Base-by-base conservation (phyloP, 2,329 filamentous ascomycete species). In the Fusarium falciforme region DNA sequence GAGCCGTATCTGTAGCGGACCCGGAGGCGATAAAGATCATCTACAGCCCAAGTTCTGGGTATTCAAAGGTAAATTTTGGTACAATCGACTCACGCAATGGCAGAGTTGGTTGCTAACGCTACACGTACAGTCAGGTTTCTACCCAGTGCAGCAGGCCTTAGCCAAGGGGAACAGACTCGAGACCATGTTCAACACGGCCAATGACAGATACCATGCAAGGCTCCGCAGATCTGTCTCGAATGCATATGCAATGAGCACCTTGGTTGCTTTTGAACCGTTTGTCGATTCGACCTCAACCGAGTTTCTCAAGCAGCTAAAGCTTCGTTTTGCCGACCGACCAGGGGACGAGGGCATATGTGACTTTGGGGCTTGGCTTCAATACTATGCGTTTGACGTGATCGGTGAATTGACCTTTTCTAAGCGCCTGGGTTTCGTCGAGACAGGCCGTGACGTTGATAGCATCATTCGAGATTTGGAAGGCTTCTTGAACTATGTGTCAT, bases 301-400 rank as follows among this genome's bases (percentile, higher is more conserved):
- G 66, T 68, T 72, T 36, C 27, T 73, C 27, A 65, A 40, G 16
- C 64, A 75, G 47, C 69, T 75, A 2, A 68, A 71, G 20, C 44
- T 42, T 47, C 67, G 64, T 29, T 67, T 59, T 42, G 57, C 64
- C 1, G 31, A 62, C 22, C 55, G 55, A 1, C 3, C 64, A 4
- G 54, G 29, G 5, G 36, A 59, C 7, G 44, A 27, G 3, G 69
- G 67, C 1, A 58, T 67, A 9, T 73, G 69, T 78, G 89, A 93
- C 77, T 92, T 93, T 66, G 89, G 89, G 5, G 85, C 87, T 72
- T 94, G 93, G 93, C 84, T 95, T 68, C 93, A 95, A 78, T 94
- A 91, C 80, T 94, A 93, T 76, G 93, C 93, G 0, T 95, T 95
- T 77, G 93, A 95, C 79, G 93, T 94, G 12, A 94, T 94, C 70